phyloP scores from a whole-genome alignment of 176 grass and related monocot genomes.

The Zoysia pacifica region DNA sequence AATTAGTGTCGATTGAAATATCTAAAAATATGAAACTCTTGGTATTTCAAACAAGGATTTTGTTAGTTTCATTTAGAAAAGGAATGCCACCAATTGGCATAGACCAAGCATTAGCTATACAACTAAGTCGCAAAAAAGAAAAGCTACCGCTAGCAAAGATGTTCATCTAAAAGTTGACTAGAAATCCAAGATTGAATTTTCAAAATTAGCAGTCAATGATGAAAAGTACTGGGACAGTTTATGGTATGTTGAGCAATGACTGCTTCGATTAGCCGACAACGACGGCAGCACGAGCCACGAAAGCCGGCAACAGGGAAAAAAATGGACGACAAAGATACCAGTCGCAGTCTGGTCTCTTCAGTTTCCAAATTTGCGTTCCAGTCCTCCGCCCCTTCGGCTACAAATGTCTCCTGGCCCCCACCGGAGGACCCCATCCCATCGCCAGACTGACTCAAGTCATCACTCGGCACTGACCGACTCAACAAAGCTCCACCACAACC shows the following conservation, averaged over 20 bases:
- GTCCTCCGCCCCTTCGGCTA: neutral
- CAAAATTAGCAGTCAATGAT: neutral
- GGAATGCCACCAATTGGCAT: neutral
- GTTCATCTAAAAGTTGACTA: neutral
- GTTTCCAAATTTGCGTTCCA: neutral
- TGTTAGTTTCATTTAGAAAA: neutral
- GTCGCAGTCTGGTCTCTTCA: neutral
- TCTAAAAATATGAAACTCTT: neutral
- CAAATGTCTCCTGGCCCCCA: conserved; percentile 3
- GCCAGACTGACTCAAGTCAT: conserved; percentile 1
- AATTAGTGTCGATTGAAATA: neutral
- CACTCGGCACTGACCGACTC: conserved; percentile 30
- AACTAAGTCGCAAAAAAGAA: too few relatives aligned
- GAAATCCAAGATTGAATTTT: neutral
- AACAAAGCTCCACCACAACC: neutral
- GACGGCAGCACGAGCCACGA: neutral
- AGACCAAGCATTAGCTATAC: neutral
- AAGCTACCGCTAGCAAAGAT: neutral
- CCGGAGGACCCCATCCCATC: conserved; percentile 12
- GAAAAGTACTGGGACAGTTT: neutral
- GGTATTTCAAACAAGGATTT: neutral
- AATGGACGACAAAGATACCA: neutral
- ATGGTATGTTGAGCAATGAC: neutral
- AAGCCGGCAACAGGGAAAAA: conserved; percentile 14
- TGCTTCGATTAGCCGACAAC: neutral